Evolutionary conservation across 1,284 basidiomycete species (phyloP).

Genomic region (Papiliotrema fonsecae): DNA sequence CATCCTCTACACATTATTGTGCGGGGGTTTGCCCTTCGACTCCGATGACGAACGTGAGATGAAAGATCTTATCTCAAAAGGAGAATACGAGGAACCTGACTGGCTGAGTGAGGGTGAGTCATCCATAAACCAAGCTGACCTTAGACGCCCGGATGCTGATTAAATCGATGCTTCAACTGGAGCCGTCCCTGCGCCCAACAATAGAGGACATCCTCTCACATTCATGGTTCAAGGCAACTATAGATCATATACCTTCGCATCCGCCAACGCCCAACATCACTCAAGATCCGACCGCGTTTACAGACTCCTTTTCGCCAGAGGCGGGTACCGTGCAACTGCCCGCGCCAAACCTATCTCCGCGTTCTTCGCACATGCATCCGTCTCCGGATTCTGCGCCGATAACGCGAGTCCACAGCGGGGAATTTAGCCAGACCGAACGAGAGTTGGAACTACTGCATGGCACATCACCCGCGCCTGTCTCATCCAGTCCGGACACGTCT

Average conservation of each 20-base stretch:
- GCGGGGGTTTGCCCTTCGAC: constrained; percentile 93
- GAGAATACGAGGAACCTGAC: constrained; percentile 84
- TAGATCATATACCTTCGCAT: constrained; percentile 27
- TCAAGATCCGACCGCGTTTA: too few species aligned
- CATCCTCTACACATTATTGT: constrained; percentile 89
- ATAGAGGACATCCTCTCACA: constrained; percentile 85
- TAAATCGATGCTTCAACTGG: constrained; percentile 69
- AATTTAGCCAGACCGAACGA: constrained; percentile 34
- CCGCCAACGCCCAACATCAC: too few species aligned
- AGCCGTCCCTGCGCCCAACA: constrained; percentile 67
- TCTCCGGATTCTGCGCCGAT: too few species aligned
- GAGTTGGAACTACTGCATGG: constrained; percentile 34
- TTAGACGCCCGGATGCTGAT: constrained; percentile 79
- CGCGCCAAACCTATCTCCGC: too few species aligned
- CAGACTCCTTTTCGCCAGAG: too few species aligned
- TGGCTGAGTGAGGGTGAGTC: constrained; percentile 77
- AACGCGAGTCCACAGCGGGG: constrained; percentile 29
- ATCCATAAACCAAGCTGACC: not conserved
- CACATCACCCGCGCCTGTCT: too few species aligned
- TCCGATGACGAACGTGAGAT: constrained; percentile 90
- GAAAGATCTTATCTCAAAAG: constrained; percentile 78
- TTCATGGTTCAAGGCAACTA: constrained; percentile 73
- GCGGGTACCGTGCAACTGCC: too few species aligned
- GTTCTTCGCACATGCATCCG: too few species aligned
- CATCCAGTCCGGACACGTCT: too few species aligned